These are phyloP conservation scores for Xylaria sp. DNA, from an alignment of 2,329 filamentous ascomycete species.

Conservation along the genomic window DNA sequence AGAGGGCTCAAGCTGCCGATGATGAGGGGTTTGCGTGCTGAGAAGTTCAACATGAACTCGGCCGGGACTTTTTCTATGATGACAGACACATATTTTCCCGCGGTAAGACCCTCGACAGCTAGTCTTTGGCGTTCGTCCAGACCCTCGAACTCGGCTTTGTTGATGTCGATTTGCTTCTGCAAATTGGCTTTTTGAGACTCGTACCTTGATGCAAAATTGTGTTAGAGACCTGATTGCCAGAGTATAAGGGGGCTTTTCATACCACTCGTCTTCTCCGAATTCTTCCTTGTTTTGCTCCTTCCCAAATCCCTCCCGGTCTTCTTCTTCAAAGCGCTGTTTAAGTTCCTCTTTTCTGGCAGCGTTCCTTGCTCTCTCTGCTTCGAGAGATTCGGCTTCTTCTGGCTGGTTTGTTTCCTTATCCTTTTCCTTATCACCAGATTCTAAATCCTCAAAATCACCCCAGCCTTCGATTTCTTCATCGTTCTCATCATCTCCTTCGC, in stretches of 20 bases:
- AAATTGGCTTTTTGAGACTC: slow-evolving; percentile 83
- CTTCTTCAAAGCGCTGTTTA: slow-evolving; percentile 93
- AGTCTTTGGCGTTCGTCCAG: slow-evolving; percentile 86
- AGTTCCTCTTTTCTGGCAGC: slow-evolving; percentile 94
- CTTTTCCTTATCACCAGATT: slow-evolving; percentile 70
- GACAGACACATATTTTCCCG: slow-evolving; percentile 92
- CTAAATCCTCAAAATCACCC: slow-evolving; percentile 86
- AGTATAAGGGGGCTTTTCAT: slow-evolving; percentile 62
- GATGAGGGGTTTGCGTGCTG: slow-evolving; percentile 83
- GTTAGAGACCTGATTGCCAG: slow-evolving; percentile 5
- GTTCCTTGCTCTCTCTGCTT: slow-evolving; percentile 90
- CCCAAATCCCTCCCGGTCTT: slow-evolving; percentile 94
- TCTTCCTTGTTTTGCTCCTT: slow-evolving; percentile 74
- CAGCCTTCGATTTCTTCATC: slow-evolving; percentile 38
- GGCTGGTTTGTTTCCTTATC: slow-evolving; percentile 57
- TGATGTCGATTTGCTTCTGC: slow-evolving; percentile 96
- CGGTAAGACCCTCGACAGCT: slow-evolving; percentile 88
- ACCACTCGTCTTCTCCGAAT: slow-evolving; percentile 99
- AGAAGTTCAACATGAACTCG: slow-evolving; percentile 88
- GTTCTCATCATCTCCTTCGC: slow-evolving; percentile 59
- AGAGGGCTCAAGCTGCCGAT: slow-evolving; percentile 92
- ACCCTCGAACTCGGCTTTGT: slow-evolving; percentile 89
- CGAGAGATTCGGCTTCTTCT: slow-evolving; percentile 67
- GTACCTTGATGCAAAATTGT: slow-evolving; percentile 23
- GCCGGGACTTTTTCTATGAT: slow-evolving; percentile 89